Percentiles rank a stretch among this genome's conserved stretches.
phyloP scores from a whole-genome alignment of 139 green algal genomes.

The Chlorella vulgaris region DNA sequence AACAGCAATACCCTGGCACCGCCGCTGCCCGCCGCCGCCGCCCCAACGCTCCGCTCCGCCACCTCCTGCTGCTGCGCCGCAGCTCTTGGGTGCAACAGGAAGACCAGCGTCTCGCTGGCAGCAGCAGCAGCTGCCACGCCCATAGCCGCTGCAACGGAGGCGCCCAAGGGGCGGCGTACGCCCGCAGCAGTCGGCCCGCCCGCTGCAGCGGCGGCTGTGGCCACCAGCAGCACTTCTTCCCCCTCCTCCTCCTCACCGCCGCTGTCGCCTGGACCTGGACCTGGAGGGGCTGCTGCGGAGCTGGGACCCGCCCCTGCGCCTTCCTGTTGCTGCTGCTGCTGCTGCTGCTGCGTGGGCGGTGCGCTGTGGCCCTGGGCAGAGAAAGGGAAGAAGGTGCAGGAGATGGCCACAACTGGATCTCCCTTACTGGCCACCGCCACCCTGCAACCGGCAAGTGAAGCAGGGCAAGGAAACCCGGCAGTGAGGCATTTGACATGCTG shows the following conservation, averaged over 20 bases:
- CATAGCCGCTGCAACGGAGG: not conserved
- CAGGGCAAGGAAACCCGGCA: no score
- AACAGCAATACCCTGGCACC: slow-evolving; percentile 27
- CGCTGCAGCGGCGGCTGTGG: not conserved
- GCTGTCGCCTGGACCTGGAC: not conserved
- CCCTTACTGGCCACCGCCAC: slow-evolving; percentile 38
- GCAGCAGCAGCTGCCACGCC: not conserved
- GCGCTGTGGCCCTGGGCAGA: not conserved
- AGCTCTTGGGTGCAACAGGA: not conserved
- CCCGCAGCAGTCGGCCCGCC: not conserved
- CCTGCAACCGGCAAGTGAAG: slow-evolving; percentile 24
- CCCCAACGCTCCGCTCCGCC: not conserved
- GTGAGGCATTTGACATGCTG: no score
- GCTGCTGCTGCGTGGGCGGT: not conserved
- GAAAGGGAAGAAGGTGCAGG: slow-evolving; percentile 47
- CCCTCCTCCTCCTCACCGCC: slow-evolving; percentile 27
- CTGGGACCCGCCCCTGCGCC: not conserved
- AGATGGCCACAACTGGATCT: slow-evolving; percentile 70
- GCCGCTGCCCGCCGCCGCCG: not conserved
- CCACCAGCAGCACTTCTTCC: not conserved
- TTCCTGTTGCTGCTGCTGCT: not conserved
- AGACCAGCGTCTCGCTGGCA: not conserved
- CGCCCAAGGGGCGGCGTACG: not conserved
- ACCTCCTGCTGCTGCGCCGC: not conserved
- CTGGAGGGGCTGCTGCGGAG: not conserved